Evolutionary conservation across 257 asterid genomes (phyloP), one percentile per base, ranked within the genome.

Genomic region (Solanum chaucha): DNA sequence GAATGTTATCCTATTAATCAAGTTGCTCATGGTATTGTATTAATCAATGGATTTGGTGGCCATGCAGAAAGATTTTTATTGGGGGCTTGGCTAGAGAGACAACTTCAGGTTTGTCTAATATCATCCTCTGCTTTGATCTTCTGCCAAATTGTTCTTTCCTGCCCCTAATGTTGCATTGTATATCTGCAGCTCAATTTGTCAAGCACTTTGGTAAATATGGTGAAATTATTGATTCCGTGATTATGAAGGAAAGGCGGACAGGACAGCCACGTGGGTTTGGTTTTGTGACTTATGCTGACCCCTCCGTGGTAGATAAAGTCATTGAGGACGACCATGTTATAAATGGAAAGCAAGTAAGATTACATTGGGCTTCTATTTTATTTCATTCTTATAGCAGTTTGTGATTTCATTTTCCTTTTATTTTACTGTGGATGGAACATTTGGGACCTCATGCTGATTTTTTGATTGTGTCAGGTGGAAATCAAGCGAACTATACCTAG

Each of bases 191-290:
- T 67, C 93, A 92, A 89, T 92, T 92, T 88, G 85, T 93, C 87
- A 91, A 93, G 90, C 89, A 93, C 83, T 93, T 93, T 83, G 93
- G 93, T 34, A 92, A 92, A 85, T 93, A 92, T 86, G 95, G 95
- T 35, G 93, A 93, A 82, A 91, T 93, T 80, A 93, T 93, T 84
- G 94, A 93, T 82, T 93, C 95, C 1, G 95, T 93, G 87, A 92
- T 93, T 73, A 93, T 93, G 95, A 93, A 92, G 89, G 94, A 93
- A 80, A 87, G 92, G 87, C 90, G 87, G 51, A 90, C 94, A 0
- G 94, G 95, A 64, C 95, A 89, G 85, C 95, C 95, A 28, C 91
- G 93, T 2, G 95, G 95, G 44, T 92, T 93, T 30, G 95, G 95
- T 73, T 93, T 93, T 48, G 91, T 93, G 86, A 93, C 95, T 1